A percentile compares a stretch with the other conserved stretches of the same genome.
Evolutionary conservation across 2,329 filamentous ascomycete species (phyloP).

Genomic region (Coniella vitis): DNA sequence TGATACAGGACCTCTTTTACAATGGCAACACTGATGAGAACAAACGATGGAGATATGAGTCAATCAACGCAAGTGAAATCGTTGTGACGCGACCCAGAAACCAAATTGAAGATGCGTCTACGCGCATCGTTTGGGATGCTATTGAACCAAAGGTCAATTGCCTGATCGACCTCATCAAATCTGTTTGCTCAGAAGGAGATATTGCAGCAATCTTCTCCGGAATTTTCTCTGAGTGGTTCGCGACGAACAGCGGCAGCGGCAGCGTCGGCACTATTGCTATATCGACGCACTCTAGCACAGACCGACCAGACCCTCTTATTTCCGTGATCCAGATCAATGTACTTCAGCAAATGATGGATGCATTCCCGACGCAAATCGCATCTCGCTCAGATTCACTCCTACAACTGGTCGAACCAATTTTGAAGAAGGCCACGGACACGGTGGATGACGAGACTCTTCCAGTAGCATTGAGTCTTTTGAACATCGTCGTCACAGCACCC

Average conservation of each 20-base stretch:
- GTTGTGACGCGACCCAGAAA: constrained; percentile 37
- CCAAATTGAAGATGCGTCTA: constrained; percentile 4
- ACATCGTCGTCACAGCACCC: constrained; percentile 51
- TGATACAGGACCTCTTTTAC: constrained; percentile 51
- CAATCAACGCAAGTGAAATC: constrained; percentile 39
- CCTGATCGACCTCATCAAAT: constrained; percentile 43
- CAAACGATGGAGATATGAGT: constrained; percentile 47
- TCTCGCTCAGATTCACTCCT: constrained; percentile 58
- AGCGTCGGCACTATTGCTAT: constrained; percentile 23
- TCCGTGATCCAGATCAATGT: constrained; percentile 53
- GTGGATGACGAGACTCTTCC: constrained; percentile 42
- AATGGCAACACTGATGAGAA: constrained; percentile 35
- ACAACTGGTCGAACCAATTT: constrained; percentile 54
- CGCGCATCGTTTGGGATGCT: constrained; percentile 32
- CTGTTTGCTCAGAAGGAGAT: constrained; percentile 47
- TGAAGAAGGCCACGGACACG: constrained; percentile 35
- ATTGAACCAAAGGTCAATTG: constrained; percentile 41
- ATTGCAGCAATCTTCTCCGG: constrained; percentile 54
- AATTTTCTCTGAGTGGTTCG: constrained; percentile 53
- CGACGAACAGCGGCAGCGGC: constrained; percentile 20
- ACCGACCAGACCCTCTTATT: constrained; percentile 33
- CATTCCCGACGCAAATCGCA: constrained; percentile 56
- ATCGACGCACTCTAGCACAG: constrained; percentile 19
- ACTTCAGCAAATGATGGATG: constrained; percentile 58
- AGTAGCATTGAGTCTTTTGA: constrained; percentile 54